These are phyloP conservation scores for Wallacemonas rigidus DNA, from an alignment of 208 protist species.

Conservation along the genomic window DNA sequence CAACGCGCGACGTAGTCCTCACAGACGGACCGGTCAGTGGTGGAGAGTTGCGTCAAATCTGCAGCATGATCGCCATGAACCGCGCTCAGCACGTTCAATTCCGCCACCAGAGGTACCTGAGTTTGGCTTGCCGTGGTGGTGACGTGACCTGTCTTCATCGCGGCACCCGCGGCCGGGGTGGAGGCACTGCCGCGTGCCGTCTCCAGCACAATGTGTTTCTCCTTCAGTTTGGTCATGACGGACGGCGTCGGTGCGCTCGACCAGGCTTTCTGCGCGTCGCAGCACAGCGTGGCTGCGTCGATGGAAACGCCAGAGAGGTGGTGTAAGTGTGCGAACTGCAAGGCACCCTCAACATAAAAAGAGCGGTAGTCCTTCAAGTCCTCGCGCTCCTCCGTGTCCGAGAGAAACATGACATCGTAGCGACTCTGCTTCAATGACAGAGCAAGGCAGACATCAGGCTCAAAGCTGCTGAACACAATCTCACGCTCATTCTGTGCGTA, in stretches of 20 bases:
- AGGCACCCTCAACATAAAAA: conserved; percentile 65
- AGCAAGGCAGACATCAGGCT: conserved; percentile 76
- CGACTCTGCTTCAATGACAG: conserved; percentile 75
- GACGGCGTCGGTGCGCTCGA: conserved; percentile 8
- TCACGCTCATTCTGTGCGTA: conserved; percentile 52
- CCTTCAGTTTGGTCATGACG: conserved; percentile 13
- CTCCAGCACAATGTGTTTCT: background rate
- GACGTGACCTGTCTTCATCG: background rate
- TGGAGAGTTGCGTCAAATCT: background rate
- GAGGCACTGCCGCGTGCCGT: background rate
- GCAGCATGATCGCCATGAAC: background rate
- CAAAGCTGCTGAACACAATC: conserved; percentile 84
- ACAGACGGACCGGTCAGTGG: background rate
- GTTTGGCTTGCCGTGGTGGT: conserved; percentile 1
- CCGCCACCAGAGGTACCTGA: conserved; percentile 5
- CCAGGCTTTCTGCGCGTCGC: conserved; percentile 20
- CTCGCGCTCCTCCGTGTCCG: conserved; percentile 59
- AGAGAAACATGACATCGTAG: conserved; percentile 81
- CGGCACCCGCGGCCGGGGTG: background rate
- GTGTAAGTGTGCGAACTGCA: conserved; percentile 72
- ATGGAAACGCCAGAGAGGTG: conserved; percentile 78
- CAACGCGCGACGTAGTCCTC: background rate
- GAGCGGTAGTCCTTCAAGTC: conserved; percentile 86
- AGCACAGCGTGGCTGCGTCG: conserved; percentile 50
- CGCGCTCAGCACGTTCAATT: conserved; percentile 5